Base-by-base conservation (phyloP, 208 protist genomes). In the Strigomonas culicis region DNA sequence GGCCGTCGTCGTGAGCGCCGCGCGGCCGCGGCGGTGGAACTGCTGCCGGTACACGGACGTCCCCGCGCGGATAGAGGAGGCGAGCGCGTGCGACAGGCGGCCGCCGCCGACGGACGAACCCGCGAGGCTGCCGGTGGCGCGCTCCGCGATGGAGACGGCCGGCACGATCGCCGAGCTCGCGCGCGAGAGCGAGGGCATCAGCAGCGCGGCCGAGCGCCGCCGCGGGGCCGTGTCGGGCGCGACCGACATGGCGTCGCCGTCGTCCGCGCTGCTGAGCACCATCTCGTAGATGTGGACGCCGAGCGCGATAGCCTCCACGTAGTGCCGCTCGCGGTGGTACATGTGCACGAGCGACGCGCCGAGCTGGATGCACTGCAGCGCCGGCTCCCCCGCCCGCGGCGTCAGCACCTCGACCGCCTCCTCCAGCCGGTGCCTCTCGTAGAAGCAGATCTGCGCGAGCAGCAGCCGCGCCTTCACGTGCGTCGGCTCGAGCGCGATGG, bases 91-190 rank as follows among this genome's bases (percentile, higher is more conserved):
- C 30, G 85, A 82, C 27, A 91, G 27, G 13, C 69, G 25, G 36
- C 36, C 58, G 30, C 25, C 22, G 25, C 28, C 19, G 53, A 51
- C 39, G 2, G 4, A 17, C 21, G 43, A 51, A 66, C 19, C 19
- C 66, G 36, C 34, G 47, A 30, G 15, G 15, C 47, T 46, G 7
- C 75, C 75, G 49, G 72, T 31, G 36, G 88, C 71, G 59, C 85
- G 80, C 4, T 71, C 74, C 1, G 79, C 60, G 15, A 95, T 74
- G 19, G 59, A 84, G 39, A 75, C 70, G 4, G 89, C 79, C 0
- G 90, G 84, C 43, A 96, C 68, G 44, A 96, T 93, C n/a, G 87
- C 84, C 0, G 90, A 96, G 63, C 79, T 93, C 0, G 90, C 90
- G 11, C 81, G 75, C 4, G 87, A 90, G 51, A 96, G 72, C 8